Percentiles rank a stretch among this genome's conserved stretches.
Evolutionary conservation across 805 yeast genomes (phyloP).

Genomic region (Metschnikowia anglica): DNA sequence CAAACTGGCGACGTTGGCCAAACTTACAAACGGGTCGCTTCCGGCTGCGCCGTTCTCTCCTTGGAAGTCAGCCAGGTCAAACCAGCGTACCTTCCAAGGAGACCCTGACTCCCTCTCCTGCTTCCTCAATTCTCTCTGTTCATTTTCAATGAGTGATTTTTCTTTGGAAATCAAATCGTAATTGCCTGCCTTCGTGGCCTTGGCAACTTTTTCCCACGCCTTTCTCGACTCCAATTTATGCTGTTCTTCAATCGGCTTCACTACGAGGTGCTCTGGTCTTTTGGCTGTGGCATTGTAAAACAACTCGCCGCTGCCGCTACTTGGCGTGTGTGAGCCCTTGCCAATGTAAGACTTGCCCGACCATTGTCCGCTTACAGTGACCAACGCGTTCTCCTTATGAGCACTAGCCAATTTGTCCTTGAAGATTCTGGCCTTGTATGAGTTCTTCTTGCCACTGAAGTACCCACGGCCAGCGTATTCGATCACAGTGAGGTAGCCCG

Average conservation of each 20-base stretch:
- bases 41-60: constrained; percentile 19
- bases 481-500: constrained; percentile 69
- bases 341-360: constrained; percentile 67
- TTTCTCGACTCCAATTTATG: constrained; percentile 76
- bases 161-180: constrained; percentile 72
- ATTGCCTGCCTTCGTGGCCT: constrained; percentile 74
- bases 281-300: constrained; percentile 63
- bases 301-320: constrained; percentile 46
- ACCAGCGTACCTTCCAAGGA: constrained; percentile 83
- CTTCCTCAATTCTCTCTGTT: constrained; percentile 79
- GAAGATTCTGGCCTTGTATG: constrained; percentile 82
- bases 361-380: constrained; percentile 91
- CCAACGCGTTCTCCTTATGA: constrained; percentile 61
- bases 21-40: constrained; percentile 34
- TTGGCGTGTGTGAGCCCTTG: constrained; percentile 51
- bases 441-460: constrained; percentile 90
- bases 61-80: constrained; percentile 41
- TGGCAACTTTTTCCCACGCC: constrained; percentile 91
- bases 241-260: constrained; percentile 83
- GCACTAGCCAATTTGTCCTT: constrained; percentile 49
- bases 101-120: constrained; percentile 63
- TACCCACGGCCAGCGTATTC: constrained; percentile 93
- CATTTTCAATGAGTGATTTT: constrained; percentile 77
- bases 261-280: constrained; percentile 56
- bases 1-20: constrained; percentile 48